phyloP scores from a whole-genome alignment of 2,329 filamentous ascomycete genomes.

The Fusarium goolgardi region DNA sequence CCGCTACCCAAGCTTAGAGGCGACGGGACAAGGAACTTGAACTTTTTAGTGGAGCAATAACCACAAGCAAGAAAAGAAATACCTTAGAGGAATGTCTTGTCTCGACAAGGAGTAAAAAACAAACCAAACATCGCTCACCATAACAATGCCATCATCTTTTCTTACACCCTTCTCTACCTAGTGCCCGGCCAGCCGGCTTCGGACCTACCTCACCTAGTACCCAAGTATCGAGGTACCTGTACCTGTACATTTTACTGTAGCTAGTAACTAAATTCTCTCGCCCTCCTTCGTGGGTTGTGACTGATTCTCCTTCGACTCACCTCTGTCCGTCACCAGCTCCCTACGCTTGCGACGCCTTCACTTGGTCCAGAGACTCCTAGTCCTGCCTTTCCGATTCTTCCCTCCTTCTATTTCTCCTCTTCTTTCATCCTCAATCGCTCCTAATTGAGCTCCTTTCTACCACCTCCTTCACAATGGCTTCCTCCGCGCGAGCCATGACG shows the following conservation, averaged over 20 bases:
- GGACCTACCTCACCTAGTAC: neutral
- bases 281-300: conserved; percentile 36
- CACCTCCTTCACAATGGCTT: conserved; percentile 56
- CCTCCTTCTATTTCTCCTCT: conserved; percentile 2
- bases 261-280: conserved; percentile 36
- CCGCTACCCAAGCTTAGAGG: conserved; percentile 27
- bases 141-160: conserved; percentile 21
- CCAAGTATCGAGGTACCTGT: conserved; percentile 5
- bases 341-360: conserved; percentile 36
- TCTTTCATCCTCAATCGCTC: conserved; percentile 31
- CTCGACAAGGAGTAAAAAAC: conserved; percentile 26
- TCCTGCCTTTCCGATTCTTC: conserved; percentile 30
- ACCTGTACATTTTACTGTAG: neutral
- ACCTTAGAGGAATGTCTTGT: conserved; percentile 32
- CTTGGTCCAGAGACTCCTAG: conserved; percentile 37
- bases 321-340: conserved; percentile 37
- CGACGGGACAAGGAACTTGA: conserved; percentile 25
- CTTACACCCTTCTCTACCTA: conserved; percentile 15
- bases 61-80: conserved; percentile 36
- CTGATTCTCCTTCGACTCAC: conserved; percentile 43
- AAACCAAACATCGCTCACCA: conserved; percentile 10
- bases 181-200: conserved; percentile 32
- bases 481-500: conserved; percentile 58
- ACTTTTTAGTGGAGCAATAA: conserved; percentile 41
- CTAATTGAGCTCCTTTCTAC: conserved; percentile 44